phyloP scores from a whole-genome alignment of 2,329 filamentous ascomycete genomes.

The Beauveria asiatica region DNA sequence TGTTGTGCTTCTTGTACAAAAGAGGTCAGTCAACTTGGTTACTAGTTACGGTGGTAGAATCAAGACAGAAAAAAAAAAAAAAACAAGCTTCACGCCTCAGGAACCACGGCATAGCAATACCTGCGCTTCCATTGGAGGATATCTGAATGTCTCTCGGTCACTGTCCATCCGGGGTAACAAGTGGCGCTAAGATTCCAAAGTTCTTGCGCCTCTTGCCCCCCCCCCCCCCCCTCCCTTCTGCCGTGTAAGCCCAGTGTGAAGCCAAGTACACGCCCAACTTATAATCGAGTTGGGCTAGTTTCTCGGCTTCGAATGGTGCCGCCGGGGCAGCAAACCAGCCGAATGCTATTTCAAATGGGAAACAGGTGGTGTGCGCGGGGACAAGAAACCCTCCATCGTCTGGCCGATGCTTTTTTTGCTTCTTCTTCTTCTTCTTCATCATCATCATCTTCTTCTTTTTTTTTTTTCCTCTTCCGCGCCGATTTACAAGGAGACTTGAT shows the following conservation, averaged over 20 bases:
- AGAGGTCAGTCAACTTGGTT: too few species aligned
- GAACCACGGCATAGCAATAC: not conserved
- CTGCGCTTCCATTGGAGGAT: not conserved
- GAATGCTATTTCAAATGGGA: not conserved
- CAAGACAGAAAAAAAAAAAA: not conserved
- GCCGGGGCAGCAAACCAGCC: conserved; percentile 4
- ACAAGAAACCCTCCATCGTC: too few species aligned
- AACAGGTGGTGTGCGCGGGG: not conserved
- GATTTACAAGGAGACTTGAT: too few species aligned
- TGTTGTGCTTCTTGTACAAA: too few species aligned
- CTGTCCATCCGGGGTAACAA: not conserved
- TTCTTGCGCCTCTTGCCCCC: not conserved
- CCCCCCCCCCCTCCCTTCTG: not conserved
- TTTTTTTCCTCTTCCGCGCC: too few species aligned
- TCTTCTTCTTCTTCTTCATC: too few species aligned
- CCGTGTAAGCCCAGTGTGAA: not conserved
- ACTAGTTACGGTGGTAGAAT: not conserved
- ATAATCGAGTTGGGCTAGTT: not conserved
- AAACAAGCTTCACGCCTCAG: conserved; percentile 1
- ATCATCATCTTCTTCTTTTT: too few species aligned
- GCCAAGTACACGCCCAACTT: not conserved
- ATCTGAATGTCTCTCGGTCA: not conserved
- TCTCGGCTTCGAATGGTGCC: conserved; percentile 1
- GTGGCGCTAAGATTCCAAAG: not conserved
- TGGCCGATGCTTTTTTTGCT: not conserved